phyloP scores from a whole-genome alignment of 139 green algal genomes.

The Picochlorum sp. region DNA sequence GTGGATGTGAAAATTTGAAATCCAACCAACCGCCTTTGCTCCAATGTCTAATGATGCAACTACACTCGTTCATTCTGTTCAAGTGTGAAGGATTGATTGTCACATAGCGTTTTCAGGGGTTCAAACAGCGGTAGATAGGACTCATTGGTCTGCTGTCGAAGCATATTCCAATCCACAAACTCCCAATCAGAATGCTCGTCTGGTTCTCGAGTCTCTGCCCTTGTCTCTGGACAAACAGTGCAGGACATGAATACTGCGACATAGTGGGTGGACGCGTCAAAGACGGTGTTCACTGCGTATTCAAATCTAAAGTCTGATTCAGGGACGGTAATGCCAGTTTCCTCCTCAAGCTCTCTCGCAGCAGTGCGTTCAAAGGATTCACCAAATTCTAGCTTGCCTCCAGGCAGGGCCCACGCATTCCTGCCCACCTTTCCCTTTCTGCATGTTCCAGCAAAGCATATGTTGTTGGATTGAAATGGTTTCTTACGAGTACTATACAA shows the following conservation, averaged over 20 bases:
- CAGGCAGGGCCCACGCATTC: constrained; percentile 44
- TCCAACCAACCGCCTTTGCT: too few species aligned
- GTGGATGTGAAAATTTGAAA: too few species aligned
- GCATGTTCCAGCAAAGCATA: not conserved
- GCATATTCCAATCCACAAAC: constrained; percentile 16
- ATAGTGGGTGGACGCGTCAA: constrained; percentile 32
- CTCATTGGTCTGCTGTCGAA: constrained; percentile 15
- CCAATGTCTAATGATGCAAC: too few species aligned
- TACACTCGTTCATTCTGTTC: not conserved
- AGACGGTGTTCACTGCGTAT: constrained; percentile 29
- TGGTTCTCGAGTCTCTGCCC: not conserved
- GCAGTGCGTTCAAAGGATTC: constrained; percentile 47
- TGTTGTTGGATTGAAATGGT: too few species aligned
- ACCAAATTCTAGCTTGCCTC: constrained; percentile 45
- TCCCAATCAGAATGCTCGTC: too few species aligned
- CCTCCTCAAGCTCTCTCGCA: constrained; percentile 38
- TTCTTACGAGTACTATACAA: too few species aligned
- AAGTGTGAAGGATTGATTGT: not conserved
- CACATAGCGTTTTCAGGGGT: constrained; percentile 17
- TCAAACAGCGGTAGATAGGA: constrained; percentile 15
- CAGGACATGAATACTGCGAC: constrained; percentile 47
- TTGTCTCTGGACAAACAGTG: constrained; percentile 13
- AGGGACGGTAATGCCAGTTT: constrained; percentile 28
- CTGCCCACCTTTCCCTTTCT: constrained; percentile 37
- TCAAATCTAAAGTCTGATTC: constrained; percentile 7